phyloP scores from a whole-genome alignment of 108 stramenopile species.

The Phaeodactylum tricornutum region DNA sequence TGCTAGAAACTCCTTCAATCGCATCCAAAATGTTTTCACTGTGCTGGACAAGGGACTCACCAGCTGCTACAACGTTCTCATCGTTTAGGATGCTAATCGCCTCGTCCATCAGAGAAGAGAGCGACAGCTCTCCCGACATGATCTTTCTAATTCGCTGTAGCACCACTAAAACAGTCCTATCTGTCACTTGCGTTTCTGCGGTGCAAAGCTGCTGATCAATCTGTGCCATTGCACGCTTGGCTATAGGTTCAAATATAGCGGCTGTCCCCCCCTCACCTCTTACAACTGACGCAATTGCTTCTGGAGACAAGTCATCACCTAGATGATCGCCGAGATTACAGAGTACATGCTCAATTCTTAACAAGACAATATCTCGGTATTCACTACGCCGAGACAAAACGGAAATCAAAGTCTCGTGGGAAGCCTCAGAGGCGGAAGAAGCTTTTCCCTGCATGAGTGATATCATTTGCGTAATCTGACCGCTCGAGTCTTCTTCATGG shows the following conservation, averaged over 20 bases:
- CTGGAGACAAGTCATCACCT: conserved; percentile 54
- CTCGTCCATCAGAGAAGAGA: conserved; percentile 60
- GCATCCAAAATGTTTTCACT: conserved; percentile 74
- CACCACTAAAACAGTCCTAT: conserved; percentile 36
- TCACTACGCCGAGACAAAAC: conserved; percentile 47
- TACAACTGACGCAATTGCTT: conserved; percentile 67
- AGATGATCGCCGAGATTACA: conserved; percentile 60
- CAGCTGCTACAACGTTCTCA: conserved; percentile 62
- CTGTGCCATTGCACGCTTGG: conserved; percentile 67
- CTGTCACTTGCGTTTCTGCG: conserved; percentile 56
- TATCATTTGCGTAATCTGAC: conserved; percentile 42
- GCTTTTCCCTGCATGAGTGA: conserved; percentile 47
- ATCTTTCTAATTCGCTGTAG: conserved; percentile 66
- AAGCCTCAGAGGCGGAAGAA: conserved; percentile 32
- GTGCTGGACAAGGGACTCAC: conserved; percentile 55
- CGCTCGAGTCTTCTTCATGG: conserved; percentile 11
- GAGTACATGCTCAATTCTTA: conserved; percentile 65
- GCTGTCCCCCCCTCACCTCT: conserved; percentile 72
- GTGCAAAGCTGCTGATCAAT: conserved; percentile 73
- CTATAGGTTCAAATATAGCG: conserved; percentile 77
- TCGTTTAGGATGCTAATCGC: conserved; percentile 70
- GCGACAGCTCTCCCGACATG: conserved; percentile 56
- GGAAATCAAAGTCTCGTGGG: conserved; percentile 81
- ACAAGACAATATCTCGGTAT: conserved; percentile 65
- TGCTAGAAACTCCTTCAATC: conserved; percentile 73